Evolutionary conservation across 345 rosid genomes (phyloP).

Genomic region (Barbarea vulgaris): DNA sequence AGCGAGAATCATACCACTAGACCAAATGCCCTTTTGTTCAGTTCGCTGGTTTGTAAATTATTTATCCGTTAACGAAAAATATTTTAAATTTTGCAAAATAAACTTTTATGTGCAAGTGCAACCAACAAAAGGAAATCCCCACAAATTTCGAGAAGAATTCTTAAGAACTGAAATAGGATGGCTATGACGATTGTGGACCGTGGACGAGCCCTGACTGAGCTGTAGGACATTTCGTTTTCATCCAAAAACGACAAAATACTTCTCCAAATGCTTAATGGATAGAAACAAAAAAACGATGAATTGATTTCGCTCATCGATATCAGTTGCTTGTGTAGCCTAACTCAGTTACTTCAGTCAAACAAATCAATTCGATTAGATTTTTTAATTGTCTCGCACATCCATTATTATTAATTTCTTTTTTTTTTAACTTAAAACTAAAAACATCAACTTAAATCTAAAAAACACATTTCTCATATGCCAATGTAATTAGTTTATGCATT

Average conservation of each 20-base stretch:
- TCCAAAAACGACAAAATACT: neutral
- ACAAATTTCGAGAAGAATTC: neutral
- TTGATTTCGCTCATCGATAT: neutral
- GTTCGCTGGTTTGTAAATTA: no score
- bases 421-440: neutral
- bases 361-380: neutral
- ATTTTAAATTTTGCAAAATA: no score
- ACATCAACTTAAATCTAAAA: neutral
- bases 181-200: neutral
- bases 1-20: slow-evolving; percentile 90
- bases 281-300: no score
- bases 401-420: neutral
- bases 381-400: neutral
- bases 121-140: no score
- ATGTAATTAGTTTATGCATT: neutral
- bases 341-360: neutral
- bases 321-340: neutral
- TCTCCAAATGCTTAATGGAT: neutral
- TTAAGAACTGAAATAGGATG: no score
- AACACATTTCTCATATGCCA: slow-evolving; percentile 7
- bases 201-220: neutral
- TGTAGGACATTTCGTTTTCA: neutral
- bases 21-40: slow-evolving; percentile 63
- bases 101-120: no score
- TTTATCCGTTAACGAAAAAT: no score